A percentile compares a stretch with the other conserved stretches of the same genome.
These are phyloP conservation scores for Nepenthes alata DNA, from an alignment of 179 eudicot genomes.

Conservation along the genomic window DNA sequence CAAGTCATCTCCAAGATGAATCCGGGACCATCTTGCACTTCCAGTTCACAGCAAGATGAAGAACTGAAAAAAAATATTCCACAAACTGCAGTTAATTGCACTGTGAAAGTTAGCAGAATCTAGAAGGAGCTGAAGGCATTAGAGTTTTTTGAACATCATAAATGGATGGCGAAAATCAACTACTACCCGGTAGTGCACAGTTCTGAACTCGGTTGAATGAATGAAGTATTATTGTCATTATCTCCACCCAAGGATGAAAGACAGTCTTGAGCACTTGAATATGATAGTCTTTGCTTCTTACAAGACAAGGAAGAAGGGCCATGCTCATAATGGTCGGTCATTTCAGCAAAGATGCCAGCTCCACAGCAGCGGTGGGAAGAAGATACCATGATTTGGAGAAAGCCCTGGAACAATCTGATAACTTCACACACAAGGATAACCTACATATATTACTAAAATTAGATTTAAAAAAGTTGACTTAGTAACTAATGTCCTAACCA, in stretches of 20 bases:
- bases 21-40: conserved; percentile 21
- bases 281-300: conserved; percentile 23
- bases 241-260: conserved; percentile 6
- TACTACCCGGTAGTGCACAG: conserved; percentile 10
- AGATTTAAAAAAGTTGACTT: no score
- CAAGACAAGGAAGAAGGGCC: conserved; percentile 3
- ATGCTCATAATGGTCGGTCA: conserved; percentile 7
- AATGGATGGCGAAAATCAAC: not conserved
- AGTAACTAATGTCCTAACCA: no score
- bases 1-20: conserved; percentile 32
- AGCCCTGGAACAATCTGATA: no score
- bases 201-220: conserved; percentile 8
- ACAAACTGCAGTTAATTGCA: not conserved
- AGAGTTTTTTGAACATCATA: not conserved
- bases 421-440: no score
- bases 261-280: conserved; percentile 7
- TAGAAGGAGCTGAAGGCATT: not conserved
- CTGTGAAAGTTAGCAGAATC: not conserved
- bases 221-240: conserved; percentile 4
- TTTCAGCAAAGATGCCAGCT: conserved; percentile 3
- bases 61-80: conserved; percentile 8
- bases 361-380: conserved; percentile 12
- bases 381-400: conserved; percentile 23
- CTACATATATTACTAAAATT: no score
- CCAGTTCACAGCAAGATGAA: conserved; percentile 25